Base-by-base conservation (phyloP, 2,329 filamentous ascomycete species). In the Pseudogymnoascus sp. region DNA sequence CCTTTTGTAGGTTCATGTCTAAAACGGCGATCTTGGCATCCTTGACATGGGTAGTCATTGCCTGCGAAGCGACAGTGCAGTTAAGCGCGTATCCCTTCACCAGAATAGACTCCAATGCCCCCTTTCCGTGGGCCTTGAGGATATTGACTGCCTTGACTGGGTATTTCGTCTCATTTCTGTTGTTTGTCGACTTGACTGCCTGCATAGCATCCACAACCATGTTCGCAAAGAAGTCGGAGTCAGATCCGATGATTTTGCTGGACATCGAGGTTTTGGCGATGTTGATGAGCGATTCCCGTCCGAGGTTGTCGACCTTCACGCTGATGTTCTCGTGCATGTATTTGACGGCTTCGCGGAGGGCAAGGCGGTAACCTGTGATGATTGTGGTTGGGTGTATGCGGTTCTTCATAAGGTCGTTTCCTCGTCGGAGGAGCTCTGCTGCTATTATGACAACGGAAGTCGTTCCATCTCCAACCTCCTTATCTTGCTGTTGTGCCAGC, bases 181-280 rank as follows among this genome's bases (percentile, higher is more conserved):
- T 92, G 80, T 97, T 97, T 65, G 89, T 91, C 53, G 89, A 87
- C 84, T 96, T 97, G 73, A 99, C 95, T 62, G 93, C 89, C 75
- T 90, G 87, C 83, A 99, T 97, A 68, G 90, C 93, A 77, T 99
- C 93, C 60, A 99, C 95, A 11, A 93, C 92, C 89, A 99, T 96
- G 78, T 95, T 90, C 70, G 93, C 87, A 74, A 99, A 99, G 81
- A 99, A 99, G 68, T 96, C 92, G 11, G 91, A 92, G 78, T 99
- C 95, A 63, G 90, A 81, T 64, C 95, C 95, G 75, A 99, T 97
- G 73, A 99, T 96, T 81, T 99, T 99, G 82, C 91, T 96, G 62
- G 93, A 97, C 93, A 99, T 99, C 73, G 93, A 97, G 18, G 95
- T 99, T 82, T 93, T 97, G 67, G 95, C 95, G 75, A 99, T 97